Evolutionary conservation across 257 asterid species (phyloP).

Genomic region (Dorcoceras hygrometricum): DNA sequence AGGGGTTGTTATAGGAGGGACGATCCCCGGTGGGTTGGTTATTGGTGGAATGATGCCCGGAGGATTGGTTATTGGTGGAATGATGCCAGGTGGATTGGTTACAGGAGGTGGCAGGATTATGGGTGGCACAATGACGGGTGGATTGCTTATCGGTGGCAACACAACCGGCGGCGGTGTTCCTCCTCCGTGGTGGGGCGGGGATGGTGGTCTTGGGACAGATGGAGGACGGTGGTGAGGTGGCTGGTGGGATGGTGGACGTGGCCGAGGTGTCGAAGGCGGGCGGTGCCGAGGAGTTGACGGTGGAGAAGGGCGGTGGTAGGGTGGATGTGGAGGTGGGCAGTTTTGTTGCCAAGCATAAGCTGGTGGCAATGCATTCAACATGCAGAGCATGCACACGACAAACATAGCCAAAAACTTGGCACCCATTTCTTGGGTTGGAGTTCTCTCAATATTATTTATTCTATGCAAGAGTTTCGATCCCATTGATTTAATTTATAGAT

Average conservation of each 20-base stretch:
- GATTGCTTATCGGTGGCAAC: slow-evolving; percentile 20
- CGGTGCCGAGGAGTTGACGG: slow-evolving; percentile 35
- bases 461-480: slow-evolving; percentile 16
- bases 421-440: slow-evolving; percentile 38
- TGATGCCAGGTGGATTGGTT: slow-evolving; percentile 32
- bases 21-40: slow-evolving; percentile 29
- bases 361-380: slow-evolving; percentile 48
- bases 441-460: slow-evolving; percentile 7
- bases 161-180: slow-evolving; percentile 33
- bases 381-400: slow-evolving; percentile 52
- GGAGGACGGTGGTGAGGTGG: slow-evolving; percentile 44
- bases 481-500: not conserved
- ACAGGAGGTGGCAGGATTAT: too few relatives aligned
- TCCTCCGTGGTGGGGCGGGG: slow-evolving; percentile 34
- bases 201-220: slow-evolving; percentile 13
- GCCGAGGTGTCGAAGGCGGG: too few relatives aligned
- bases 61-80: slow-evolving; percentile 37
- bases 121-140: slow-evolving; percentile 19
- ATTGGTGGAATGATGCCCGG: slow-evolving; percentile 39
- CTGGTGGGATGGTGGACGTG: slow-evolving; percentile 21
- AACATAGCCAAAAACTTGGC: slow-evolving; percentile 42
- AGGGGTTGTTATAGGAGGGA: slow-evolving; percentile 20
- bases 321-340: slow-evolving; percentile 52
- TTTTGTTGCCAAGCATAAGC: slow-evolving; percentile 39
- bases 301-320: slow-evolving; percentile 38